phyloP scores from a whole-genome alignment of 345 rosid genomes.

The Lenwebbia sp. region DNA sequence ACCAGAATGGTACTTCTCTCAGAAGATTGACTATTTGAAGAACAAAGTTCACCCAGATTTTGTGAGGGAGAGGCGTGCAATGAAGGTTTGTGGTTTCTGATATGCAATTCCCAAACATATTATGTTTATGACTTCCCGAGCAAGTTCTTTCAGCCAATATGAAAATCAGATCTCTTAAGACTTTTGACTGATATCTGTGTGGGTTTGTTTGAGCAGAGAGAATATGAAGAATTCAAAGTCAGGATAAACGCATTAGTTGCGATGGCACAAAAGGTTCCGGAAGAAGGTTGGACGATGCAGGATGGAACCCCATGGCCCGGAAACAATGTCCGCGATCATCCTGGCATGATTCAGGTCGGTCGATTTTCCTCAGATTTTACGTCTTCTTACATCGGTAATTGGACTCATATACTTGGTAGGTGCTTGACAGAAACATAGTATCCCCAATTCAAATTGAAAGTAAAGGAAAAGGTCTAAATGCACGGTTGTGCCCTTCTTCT shows the following conservation, averaged over 20 bases:
- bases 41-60: conserved; percentile 94
- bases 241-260: conserved; percentile 89
- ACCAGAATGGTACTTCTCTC: conserved; percentile 95
- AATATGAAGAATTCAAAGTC: conserved; percentile 95
- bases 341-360: conserved; percentile 99
- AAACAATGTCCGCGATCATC: conserved; percentile 86
- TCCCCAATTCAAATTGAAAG: background rate
- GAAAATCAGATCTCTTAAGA: background rate
- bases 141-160: background rate
- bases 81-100: conserved; percentile 51
- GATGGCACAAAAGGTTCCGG: conserved; percentile 95
- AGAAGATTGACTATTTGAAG: conserved; percentile 90
- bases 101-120: background rate
- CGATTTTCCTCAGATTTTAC: background rate
- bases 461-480: background rate
- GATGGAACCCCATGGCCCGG: conserved; percentile 99
- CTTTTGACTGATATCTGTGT: background rate
- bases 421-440: background rate
- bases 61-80: conserved; percentile 92
- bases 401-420: background rate
- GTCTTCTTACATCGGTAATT: background rate
- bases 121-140: background rate
- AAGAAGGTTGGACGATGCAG: conserved; percentile 99
- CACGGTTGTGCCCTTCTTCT: background rate
- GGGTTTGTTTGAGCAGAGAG: conserved; percentile 51